These are phyloP conservation scores for Rostrohypoxylon terebratum DNA, from an alignment of 495 filamentous ascomycete species.

Conservation along the genomic window DNA sequence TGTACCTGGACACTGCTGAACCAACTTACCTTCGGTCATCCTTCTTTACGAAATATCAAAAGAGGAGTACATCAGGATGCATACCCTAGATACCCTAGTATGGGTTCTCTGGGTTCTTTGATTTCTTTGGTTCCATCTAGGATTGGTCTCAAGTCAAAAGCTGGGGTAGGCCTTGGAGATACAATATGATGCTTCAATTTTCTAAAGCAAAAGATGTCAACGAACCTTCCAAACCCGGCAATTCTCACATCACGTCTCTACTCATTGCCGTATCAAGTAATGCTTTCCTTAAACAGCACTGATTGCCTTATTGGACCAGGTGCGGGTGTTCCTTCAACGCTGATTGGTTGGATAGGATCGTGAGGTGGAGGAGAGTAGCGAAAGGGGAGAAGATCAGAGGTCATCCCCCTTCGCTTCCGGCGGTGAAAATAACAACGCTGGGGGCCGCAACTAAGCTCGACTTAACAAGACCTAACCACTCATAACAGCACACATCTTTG, in stretches of 20 bases:
- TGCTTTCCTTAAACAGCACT: constrained; percentile 13
- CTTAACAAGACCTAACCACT: constrained; percentile 28
- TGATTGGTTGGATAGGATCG: background rate
- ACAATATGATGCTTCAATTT: constrained; percentile 12
- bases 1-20: background rate
- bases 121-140: background rate
- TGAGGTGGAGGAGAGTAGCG: background rate
- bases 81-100: background rate
- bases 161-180: constrained; percentile 6
- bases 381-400: constrained; percentile 13
- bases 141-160: background rate
- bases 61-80: constrained; percentile 13
- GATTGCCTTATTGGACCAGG: constrained; percentile 3
- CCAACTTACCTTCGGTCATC: background rate
- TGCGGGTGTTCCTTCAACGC: constrained; percentile 8
- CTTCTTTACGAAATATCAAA: background rate
- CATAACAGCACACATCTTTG: constrained; percentile 15
- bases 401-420: constrained; percentile 16
- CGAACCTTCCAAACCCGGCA: constrained; percentile 7
- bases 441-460: constrained; percentile 24
- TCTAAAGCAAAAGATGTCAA: background rate
- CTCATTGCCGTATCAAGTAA: constrained; percentile 1
- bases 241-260: constrained; percentile 6
- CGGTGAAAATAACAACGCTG: constrained; percentile 8
- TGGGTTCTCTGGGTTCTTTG: background rate